A percentile compares a stretch with the other conserved stretches of the same genome.
Conservation (phyloP, 208 protist species). For the Trypanosoma vivax region DNA sequence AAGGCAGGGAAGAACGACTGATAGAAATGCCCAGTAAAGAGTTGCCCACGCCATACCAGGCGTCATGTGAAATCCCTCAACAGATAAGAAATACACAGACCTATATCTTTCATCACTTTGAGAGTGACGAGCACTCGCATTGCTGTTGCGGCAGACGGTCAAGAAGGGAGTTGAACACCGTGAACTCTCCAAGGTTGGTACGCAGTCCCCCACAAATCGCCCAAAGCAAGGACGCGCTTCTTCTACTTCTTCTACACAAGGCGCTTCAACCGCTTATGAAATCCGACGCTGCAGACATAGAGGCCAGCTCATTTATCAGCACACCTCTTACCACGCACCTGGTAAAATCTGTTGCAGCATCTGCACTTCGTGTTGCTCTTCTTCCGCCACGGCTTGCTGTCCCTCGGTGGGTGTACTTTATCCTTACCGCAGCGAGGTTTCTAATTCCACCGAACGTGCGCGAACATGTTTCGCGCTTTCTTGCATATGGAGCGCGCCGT, state of each 20-base stretch:
- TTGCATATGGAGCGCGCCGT: conserved; percentile 74
- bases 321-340: conserved; percentile 34
- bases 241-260: conserved; percentile 71
- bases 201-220: conserved; percentile 42
- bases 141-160: conserved; percentile 51
- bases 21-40: too few species aligned
- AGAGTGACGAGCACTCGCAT: conserved; percentile 29
- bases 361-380: conserved; percentile 69
- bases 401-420: conserved; percentile 75
- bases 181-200: conserved; percentile 26
- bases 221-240: conserved; percentile 43
- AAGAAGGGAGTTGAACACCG: conserved; percentile 43
- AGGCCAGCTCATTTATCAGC: conserved; percentile 37
- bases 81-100: conserved; percentile 14
- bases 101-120: conserved; percentile 76
- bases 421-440: conserved; percentile 65
- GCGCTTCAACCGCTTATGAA: conserved; percentile 13
- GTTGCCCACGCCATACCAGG: too few species aligned
- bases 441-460: conserved; percentile 52
- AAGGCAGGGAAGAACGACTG: background rate
- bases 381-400: conserved; percentile 67
- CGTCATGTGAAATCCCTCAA: background rate
- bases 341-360: conserved; percentile 62
- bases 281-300: conserved; percentile 3
- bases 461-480: conserved; percentile 57